Evolutionary conservation across 2,329 filamentous ascomycete genomes (phyloP).

Genomic region (Penicillium olsonii): DNA sequence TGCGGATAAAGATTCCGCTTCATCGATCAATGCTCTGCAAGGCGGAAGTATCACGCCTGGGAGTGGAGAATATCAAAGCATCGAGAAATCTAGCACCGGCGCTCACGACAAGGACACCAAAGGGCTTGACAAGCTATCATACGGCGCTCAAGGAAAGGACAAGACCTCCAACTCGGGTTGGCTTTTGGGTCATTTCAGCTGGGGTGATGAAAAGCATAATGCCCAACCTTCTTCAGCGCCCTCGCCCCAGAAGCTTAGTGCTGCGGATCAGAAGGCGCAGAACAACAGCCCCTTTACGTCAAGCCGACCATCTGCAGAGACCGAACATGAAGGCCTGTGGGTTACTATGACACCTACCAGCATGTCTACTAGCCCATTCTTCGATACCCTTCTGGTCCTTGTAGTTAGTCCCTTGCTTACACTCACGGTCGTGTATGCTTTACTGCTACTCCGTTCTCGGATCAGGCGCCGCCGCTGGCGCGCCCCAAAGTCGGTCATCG

Average conservation of each 20-base stretch:
- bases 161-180: constrained; percentile 28
- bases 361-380: constrained; percentile 85
- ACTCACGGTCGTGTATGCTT: constrained; percentile 85
- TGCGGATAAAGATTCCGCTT: constrained; percentile 33
- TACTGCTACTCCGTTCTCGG: constrained; percentile 82
- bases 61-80: constrained; percentile 67
- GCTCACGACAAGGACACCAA: constrained; percentile 16
- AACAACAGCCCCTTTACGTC: constrained; percentile 11
- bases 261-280: constrained; percentile 20
- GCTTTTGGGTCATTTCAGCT: constrained; percentile 39
- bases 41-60: constrained; percentile 71
- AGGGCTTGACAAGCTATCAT: constrained; percentile 11
- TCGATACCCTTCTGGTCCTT: constrained; percentile 94
- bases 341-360: constrained; percentile 93
- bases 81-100: constrained; percentile 34
- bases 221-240: constrained; percentile 15
- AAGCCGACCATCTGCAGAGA: constrained; percentile 32
- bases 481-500: constrained; percentile 95
- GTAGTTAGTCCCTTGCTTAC: constrained; percentile 93
- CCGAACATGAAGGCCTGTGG: constrained; percentile 77
- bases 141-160: constrained; percentile 10
- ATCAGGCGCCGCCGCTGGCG: constrained; percentile 90
- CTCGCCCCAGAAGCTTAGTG: constrained; percentile 8
- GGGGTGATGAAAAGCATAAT: constrained; percentile 23
- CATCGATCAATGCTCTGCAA: constrained; percentile 46